phyloP scores from a whole-genome alignment of 805 yeast genomes.

The Kuraishia borneana region DNA sequence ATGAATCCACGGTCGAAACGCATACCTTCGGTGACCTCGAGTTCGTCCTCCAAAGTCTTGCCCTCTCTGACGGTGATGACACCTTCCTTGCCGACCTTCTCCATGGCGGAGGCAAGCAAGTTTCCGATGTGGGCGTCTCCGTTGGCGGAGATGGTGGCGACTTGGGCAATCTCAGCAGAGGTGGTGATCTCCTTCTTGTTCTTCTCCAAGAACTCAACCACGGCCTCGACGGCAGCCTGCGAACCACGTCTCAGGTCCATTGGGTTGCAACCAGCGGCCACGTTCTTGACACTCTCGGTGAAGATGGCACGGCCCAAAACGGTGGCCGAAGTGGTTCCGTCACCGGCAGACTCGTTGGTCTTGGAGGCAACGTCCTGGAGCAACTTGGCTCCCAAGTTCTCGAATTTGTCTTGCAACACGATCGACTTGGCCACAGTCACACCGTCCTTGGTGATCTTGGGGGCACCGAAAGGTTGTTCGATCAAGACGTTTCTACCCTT shows the following conservation, averaged over 20 bases:
- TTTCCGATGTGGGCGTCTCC: constrained; percentile 91
- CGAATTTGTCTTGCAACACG: constrained; percentile 78
- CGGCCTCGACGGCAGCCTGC: constrained; percentile 93
- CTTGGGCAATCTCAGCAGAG: constrained; percentile 92
- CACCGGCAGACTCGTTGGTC: constrained; percentile 97
- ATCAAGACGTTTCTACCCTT: constrained; percentile 95
- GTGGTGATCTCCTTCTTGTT: constrained; percentile 92
- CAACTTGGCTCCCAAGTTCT: constrained; percentile 91
- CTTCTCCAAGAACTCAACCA: constrained; percentile 69
- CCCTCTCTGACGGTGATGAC: constrained; percentile 97
- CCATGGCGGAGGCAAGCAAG: constrained; percentile 91
- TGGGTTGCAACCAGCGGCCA: constrained; percentile 98
- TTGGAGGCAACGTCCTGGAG: constrained; percentile 94
- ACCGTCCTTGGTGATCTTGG: constrained; percentile 98
- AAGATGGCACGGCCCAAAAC: constrained; percentile 92
- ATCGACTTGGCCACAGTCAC: constrained; percentile 91
- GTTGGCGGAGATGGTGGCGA: constrained; percentile 95
- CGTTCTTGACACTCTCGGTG: constrained; percentile 91
- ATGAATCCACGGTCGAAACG: constrained; percentile 96
- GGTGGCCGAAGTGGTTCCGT: constrained; percentile 97
- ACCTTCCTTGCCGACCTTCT: constrained; percentile 98
- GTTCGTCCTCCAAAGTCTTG: constrained; percentile 90
- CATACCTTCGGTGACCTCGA: constrained; percentile 98
- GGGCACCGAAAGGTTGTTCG: constrained; percentile 94
- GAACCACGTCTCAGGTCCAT: constrained; percentile 97